phyloP scores from a whole-genome alignment of 805 yeast species.

The Torulaspora franciscae region DNA sequence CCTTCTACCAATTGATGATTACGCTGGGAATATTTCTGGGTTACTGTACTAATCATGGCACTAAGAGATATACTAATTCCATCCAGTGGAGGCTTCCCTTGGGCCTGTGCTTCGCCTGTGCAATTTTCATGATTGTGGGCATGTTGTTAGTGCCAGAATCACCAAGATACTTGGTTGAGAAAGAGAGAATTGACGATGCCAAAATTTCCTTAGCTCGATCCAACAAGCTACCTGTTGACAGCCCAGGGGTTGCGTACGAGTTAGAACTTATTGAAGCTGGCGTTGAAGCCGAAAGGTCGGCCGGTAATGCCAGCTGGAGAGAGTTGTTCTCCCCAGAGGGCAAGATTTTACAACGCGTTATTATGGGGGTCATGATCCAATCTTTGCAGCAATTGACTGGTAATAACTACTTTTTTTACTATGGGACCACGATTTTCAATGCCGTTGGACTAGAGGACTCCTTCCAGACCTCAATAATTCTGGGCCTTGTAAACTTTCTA shows the following conservation, averaged over 20 bases:
- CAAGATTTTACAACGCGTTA: slow-evolving; percentile 45
- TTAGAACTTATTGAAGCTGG: slow-evolving; percentile 54
- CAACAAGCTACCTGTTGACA: slow-evolving; percentile 51
- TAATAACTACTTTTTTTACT: slow-evolving; percentile 63
- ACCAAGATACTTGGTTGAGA: slow-evolving; percentile 60
- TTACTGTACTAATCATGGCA: slow-evolving; percentile 69
- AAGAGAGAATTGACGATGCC: slow-evolving; percentile 56
- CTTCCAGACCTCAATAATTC: slow-evolving; percentile 53
- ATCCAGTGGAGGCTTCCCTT: slow-evolving; percentile 75
- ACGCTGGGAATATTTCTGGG: slow-evolving; percentile 75
- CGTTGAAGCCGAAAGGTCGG: slow-evolving; percentile 54
- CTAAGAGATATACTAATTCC: slow-evolving; percentile 33
- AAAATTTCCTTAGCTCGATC: slow-evolving; percentile 53
- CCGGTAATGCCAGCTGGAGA: slow-evolving; percentile 63
- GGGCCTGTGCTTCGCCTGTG: slow-evolving; percentile 51
- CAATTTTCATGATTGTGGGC: slow-evolving; percentile 37
- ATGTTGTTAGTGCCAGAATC: slow-evolving; percentile 64
- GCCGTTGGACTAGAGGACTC: slow-evolving; percentile 59
- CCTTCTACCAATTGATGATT: slow-evolving; percentile 65
- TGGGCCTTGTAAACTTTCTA: slow-evolving; percentile 57
- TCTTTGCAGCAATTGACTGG: slow-evolving; percentile 67
- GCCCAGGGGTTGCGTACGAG: slow-evolving; percentile 53
- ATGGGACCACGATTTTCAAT: slow-evolving; percentile 58
- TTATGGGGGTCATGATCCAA: slow-evolving; percentile 53
- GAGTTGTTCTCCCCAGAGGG: slow-evolving; percentile 66